Evolutionary conservation across 495 filamentous ascomycete species (phyloP).

Genomic region (Penicillium paxilli): DNA sequence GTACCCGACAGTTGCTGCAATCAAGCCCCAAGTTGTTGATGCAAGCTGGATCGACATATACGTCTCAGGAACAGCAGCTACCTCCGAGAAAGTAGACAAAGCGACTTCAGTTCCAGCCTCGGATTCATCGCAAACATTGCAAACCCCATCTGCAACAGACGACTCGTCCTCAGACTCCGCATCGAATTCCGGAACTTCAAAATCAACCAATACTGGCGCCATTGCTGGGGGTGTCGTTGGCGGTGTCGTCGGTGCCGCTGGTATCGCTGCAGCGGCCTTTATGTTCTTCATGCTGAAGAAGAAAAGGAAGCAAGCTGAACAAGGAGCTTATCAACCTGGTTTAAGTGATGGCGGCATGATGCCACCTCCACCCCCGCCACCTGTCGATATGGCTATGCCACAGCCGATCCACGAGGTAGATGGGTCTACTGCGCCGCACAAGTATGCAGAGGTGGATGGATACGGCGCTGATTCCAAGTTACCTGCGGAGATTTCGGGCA

Average conservation of each 20-base stretch:
- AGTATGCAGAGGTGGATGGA: constrained; percentile 6
- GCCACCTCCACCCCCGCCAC: background rate
- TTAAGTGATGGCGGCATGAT: background rate
- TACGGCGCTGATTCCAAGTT: constrained; percentile 4
- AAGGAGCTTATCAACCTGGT: background rate
- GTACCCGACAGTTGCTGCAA: constrained; percentile 3
- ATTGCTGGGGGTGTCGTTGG: constrained; percentile 19
- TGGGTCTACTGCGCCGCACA: constrained; percentile 1
- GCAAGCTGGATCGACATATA: constrained; percentile 1
- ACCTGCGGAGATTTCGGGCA: background rate
- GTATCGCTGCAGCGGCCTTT: constrained; percentile 5
- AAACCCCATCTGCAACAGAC: background rate
- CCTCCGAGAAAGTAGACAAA: background rate
- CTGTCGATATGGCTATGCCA: background rate
- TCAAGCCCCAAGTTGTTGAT: constrained; percentile 4
- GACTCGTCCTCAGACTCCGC: background rate
- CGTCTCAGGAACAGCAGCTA: background rate
- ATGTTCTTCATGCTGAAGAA: constrained; percentile 9
- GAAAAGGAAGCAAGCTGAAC: constrained; percentile 8
- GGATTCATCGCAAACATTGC: background rate
- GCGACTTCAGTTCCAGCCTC: background rate
- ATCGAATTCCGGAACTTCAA: background rate
- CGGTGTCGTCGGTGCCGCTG: constrained; percentile 15
- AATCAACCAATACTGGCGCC: constrained; percentile 6
- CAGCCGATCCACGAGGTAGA: constrained; percentile 9